phyloP scores from a whole-genome alignment of 78 protist species.

The Pelomyxa schiedti region DNA sequence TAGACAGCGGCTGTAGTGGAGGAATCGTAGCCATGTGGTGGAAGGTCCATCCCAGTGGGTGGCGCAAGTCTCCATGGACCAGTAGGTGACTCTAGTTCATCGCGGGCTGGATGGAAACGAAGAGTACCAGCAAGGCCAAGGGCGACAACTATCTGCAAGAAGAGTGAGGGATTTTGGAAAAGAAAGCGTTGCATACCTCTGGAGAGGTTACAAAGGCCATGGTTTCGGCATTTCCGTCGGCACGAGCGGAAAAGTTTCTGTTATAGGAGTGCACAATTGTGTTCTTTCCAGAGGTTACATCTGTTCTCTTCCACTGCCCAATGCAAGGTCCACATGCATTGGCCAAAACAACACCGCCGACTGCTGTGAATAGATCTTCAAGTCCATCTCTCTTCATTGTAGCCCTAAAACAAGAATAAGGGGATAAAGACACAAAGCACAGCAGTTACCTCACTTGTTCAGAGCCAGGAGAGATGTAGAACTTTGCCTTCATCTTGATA shows the following conservation, averaged over 20 bases:
- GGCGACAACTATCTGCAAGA: slow-evolving; percentile 84
- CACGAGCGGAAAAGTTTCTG: slow-evolving; percentile 85
- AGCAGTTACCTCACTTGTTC: too few relatives aligned
- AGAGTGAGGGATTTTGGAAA: too few relatives aligned
- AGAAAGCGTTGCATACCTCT: too few relatives aligned
- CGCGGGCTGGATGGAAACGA: slow-evolving; percentile 79
- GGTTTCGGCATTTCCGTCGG: slow-evolving; percentile 83
- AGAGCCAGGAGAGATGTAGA: slow-evolving; percentile 88
- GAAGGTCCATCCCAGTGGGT: slow-evolving; percentile 81
- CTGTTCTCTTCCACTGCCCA: slow-evolving; percentile 87
- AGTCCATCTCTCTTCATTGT: slow-evolving; percentile 84
- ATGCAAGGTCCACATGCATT: slow-evolving; percentile 97
- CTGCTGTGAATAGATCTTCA: slow-evolving; percentile 35
- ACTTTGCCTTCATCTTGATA: slow-evolving; percentile 53
- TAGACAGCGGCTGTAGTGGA: slow-evolving; percentile 66
- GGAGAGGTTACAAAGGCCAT: slow-evolving; percentile 92
- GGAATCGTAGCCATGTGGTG: slow-evolving; percentile 73
- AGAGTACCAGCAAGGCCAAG: slow-evolving; percentile 76
- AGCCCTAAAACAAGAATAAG: too few relatives aligned
- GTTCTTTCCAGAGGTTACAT: slow-evolving; percentile 72
- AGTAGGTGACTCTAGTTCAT: slow-evolving; percentile 49
- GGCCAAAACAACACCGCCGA: slow-evolving; percentile 84
- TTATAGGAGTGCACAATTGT: slow-evolving; percentile 89
- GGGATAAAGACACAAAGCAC: slow-evolving; percentile 20
- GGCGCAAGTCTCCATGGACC: slow-evolving; percentile 59